Conservation (phyloP, 176 grass and related monocot species). For the Oryza meyeriana region DNA sequence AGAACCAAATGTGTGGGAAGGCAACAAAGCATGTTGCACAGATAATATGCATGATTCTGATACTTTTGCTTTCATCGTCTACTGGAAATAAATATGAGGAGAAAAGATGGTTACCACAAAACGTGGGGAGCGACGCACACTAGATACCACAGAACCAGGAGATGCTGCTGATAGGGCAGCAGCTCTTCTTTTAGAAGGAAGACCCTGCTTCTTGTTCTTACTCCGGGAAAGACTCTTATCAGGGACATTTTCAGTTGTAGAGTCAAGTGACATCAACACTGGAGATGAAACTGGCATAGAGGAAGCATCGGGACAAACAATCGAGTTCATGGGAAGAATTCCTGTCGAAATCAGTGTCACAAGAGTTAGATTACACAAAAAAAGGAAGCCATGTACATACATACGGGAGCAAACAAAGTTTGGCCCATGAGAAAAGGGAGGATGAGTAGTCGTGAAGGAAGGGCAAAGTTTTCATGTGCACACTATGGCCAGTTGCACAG, state of each 20-base stretch:
- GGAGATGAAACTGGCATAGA: slow-evolving; percentile 42
- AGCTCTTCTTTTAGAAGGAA: slow-evolving; percentile 44
- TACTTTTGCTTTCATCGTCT: neutral
- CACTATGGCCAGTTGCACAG: neutral
- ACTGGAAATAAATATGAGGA: neutral
- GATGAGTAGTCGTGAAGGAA: neutral
- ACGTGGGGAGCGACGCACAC: slow-evolving; percentile 46
- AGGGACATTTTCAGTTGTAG: slow-evolving; percentile 25
- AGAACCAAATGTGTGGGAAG: neutral
- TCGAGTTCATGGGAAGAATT: slow-evolving; percentile 27
- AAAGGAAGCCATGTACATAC: neutral
- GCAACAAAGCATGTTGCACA: neutral
- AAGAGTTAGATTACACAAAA: neutral
- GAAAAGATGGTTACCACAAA: slow-evolving; percentile 41
- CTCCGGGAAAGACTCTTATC: slow-evolving; percentile 6
- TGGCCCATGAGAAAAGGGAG: neutral
- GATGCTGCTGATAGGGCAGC: slow-evolving; percentile 6
- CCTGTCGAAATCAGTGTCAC: slow-evolving; percentile 8
- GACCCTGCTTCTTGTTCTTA: slow-evolving; percentile 32
- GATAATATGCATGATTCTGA: neutral
- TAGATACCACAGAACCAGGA: slow-evolving; percentile 16
- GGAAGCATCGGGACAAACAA: slow-evolving; percentile 24
- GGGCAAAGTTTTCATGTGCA: neutral
- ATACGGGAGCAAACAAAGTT: neutral
- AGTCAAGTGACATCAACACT: slow-evolving; percentile 25